These are phyloP conservation scores for Coccomyxa subellipsoidea DNA, from an alignment of 163 green algal species.

Conservation along the genomic window DNA sequence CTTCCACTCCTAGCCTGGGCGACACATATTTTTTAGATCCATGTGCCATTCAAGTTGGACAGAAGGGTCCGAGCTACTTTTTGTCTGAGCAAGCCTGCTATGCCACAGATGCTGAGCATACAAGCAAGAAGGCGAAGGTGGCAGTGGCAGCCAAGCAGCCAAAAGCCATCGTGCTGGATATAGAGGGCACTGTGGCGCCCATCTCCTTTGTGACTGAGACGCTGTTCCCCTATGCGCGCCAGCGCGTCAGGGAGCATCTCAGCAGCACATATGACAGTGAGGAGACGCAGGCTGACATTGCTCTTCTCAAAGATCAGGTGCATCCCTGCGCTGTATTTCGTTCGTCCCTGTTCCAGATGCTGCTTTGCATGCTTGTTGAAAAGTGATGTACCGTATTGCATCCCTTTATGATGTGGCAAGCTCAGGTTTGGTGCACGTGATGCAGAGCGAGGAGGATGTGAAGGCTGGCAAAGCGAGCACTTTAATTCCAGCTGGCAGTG, in stretches of 20 bases:
- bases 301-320: slow-evolving; percentile 13
- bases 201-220: slow-evolving; percentile 85
- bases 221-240: slow-evolving; percentile 81
- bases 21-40: too few relatives aligned
- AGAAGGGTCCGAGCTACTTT: too few relatives aligned
- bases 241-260: slow-evolving; percentile 55
- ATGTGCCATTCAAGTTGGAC: too few relatives aligned
- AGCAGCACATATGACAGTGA: slow-evolving; percentile 42
- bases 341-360: too few relatives aligned
- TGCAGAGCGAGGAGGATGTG: slow-evolving; percentile 7
- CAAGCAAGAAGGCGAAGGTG: slow-evolving; percentile 25
- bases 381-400: too few relatives aligned
- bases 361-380: too few relatives aligned
- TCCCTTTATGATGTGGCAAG: too few relatives aligned
- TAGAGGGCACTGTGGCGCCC: slow-evolving; percentile 92
- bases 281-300: slow-evolving; percentile 37
- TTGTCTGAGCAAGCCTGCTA: too few relatives aligned
- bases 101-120: not conserved
- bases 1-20: too few relatives aligned
- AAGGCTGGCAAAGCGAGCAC: not conserved
- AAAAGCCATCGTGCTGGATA: slow-evolving; percentile 82
- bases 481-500: not conserved
- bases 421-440: not conserved
- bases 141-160: slow-evolving; percentile 8
- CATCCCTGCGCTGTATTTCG: not conserved